Evolutionary conservation across 495 filamentous ascomycete species (phyloP), one percentile per base, ranked within the genome.

Genomic region (Saxispiralis lemnorum): DNA sequence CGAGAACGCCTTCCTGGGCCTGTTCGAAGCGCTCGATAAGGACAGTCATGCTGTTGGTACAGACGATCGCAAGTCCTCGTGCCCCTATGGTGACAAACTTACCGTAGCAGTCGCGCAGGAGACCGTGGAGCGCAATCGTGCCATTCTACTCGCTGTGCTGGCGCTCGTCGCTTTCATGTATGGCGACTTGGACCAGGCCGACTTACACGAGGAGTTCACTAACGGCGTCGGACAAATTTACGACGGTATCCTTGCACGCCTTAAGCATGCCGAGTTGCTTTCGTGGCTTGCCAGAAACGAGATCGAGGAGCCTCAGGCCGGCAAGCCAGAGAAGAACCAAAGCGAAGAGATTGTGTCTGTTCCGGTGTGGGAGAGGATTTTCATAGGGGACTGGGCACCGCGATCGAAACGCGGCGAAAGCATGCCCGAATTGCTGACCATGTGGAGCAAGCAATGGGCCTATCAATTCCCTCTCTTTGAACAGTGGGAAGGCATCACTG

Each of bases 151-250:
- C 37, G 79, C 83, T 56, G 70, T 95, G n/a, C 57, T 94, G 1
- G 65, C 86, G n/a, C 63, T 95, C 4, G 68, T 89, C 10, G 68
- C 86, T 14, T 81, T 94, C 49, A 73, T 95, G 58, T 79, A 83
- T 53, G 72, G 73, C 35, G 86, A 88, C 49, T 68, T 78, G 28
- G 73, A 87, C 38, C 69, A 71, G 51, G 71, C 73, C 21, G 75
- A 79, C 20, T 68, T 73, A 12, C 71, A 49, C 75, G 1, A 68
- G 73, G n/a, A 61, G 64, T 12, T 79, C 88, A 45, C 73, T 48
- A 69, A 79, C 17, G 68, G 38, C 73, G 17, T 33, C 20, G 40
- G 24, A 15, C 61, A 67, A 5, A 59, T 93, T 0, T 96, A 79
- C 54, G 62, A 65, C 21, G 70, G 72, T 9, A 57, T 94, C 9